Evolutionary conservation across 1,284 basidiomycete genomes (phyloP).

Genomic region (Papiliotrema terrestris): DNA sequence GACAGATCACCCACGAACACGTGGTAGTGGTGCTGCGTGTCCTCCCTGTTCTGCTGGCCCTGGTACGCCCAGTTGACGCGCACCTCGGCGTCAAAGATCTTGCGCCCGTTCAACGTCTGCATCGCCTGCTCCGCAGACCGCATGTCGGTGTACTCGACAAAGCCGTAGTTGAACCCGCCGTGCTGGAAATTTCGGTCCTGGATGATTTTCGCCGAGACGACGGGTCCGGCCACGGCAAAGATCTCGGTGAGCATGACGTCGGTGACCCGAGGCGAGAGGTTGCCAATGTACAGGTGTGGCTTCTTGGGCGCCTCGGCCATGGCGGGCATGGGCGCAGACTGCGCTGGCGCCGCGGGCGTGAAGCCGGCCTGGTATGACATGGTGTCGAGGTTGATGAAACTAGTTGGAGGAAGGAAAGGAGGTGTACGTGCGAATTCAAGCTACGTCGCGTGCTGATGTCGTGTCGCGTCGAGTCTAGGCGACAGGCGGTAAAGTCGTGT

Average conservation of each 20-base stretch:
- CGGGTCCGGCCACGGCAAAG: slow-evolving; percentile 89
- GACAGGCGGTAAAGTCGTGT: background rate
- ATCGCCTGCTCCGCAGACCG: slow-evolving; percentile 93
- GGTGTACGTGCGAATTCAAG: no score
- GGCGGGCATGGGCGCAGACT: no score
- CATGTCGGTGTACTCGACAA: slow-evolving; percentile 97
- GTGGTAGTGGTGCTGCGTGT: slow-evolving; percentile 91
- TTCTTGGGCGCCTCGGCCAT: slow-evolving; percentile 42
- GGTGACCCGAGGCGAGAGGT: slow-evolving; percentile 82
- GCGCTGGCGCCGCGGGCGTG: no score
- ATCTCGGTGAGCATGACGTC: slow-evolving; percentile 81
- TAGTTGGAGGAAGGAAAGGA: no score
- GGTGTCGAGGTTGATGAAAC: background rate
- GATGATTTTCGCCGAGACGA: slow-evolving; percentile 97
- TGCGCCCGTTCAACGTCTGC: slow-evolving; percentile 92
- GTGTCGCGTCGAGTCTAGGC: background rate
- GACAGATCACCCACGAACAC: slow-evolving; percentile 98
- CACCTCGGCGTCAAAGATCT: slow-evolving; percentile 97
- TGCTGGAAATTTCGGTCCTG: slow-evolving; percentile 97
- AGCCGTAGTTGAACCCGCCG: slow-evolving; percentile 96
- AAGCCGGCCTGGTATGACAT: slow-evolving; percentile 4
- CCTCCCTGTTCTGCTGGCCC: slow-evolving; percentile 76
- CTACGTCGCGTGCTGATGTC: background rate
- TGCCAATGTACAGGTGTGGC: slow-evolving; percentile 96
- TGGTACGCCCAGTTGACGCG: slow-evolving; percentile 98